Evolutionary conservation across 2,329 filamentous ascomycete genomes (phyloP).

Genomic region (Talaromyces albobiverticillius): DNA sequence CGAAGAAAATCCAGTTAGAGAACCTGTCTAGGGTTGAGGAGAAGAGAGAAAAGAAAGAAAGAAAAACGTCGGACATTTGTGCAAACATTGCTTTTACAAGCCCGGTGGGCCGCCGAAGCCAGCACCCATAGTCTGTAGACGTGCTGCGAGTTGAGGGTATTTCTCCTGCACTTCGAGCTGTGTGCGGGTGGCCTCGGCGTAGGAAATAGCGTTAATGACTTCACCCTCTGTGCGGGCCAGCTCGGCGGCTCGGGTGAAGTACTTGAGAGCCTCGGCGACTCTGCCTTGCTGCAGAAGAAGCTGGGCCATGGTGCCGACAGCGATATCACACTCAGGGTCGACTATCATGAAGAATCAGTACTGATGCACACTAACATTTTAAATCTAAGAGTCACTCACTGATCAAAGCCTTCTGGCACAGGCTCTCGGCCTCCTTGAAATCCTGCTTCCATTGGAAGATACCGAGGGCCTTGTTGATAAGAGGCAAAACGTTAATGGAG

Average conservation of each 20-base stretch:
- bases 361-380: conserved; percentile 10
- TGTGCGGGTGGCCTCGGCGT: conserved; percentile 93
- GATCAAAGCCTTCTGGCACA: conserved; percentile 95
- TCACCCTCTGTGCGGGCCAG: conserved; percentile 91
- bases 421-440: conserved; percentile 87
- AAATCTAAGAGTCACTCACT: conserved; percentile 60
- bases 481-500: conserved; percentile 93
- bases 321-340: conserved; percentile 97
- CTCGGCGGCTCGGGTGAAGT: conserved; percentile 95
- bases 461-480: conserved; percentile 97
- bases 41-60: conserved; percentile 6
- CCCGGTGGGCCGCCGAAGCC: conserved; percentile 33
- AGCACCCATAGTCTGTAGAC: conserved; percentile 61
- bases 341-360: conserved; percentile 54
- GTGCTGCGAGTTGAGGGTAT: conserved; percentile 74
- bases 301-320: conserved; percentile 97
- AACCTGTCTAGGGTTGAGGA: conserved; percentile 7
- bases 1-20: neutral
- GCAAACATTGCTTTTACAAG: conserved; percentile 26
- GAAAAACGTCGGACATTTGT: neutral
- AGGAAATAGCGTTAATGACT: conserved; percentile 93
- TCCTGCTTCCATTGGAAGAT: conserved; percentile 99
- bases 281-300: conserved; percentile 96
- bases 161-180: conserved; percentile 90
- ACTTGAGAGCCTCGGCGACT: conserved; percentile 88